phyloP scores from a whole-genome alignment of 164 flowering plant genomes.

The Tinospora cordifolia region DNA sequence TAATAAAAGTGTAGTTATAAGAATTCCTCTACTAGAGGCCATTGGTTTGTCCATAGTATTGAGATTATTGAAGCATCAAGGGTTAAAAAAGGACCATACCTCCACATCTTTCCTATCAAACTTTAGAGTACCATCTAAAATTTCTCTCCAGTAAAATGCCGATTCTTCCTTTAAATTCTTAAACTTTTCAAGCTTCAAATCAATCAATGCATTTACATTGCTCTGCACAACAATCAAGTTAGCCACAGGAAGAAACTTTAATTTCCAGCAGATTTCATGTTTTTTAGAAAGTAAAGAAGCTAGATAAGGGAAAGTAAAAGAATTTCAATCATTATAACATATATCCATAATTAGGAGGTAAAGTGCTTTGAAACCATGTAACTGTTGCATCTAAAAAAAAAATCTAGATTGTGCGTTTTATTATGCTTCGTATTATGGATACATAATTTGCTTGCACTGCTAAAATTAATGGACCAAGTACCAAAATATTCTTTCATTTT shows the following conservation, averaged over 20 bases:
- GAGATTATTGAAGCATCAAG: background rate
- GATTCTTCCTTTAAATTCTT: slow-evolving; percentile 87
- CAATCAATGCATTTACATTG: slow-evolving; percentile 79
- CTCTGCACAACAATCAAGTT: slow-evolving; percentile 36
- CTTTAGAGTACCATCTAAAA: slow-evolving; percentile 72
- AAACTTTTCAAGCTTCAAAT: slow-evolving; percentile 93
- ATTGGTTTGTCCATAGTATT: no score
- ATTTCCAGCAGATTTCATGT: no score
- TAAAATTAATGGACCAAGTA: no score
- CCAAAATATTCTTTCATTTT: background rate
- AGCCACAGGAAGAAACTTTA: background rate
- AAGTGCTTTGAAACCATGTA: background rate
- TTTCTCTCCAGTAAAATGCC: slow-evolving; percentile 70
- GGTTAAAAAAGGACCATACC: slow-evolving; percentile 37
- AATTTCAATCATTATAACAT: background rate
- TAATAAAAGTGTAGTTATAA: no score
- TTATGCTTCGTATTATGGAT: background rate
- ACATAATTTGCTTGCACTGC: background rate
- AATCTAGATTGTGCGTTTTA: background rate
- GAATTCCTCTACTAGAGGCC: no score
- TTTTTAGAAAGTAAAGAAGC: no score
- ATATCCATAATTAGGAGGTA: background rate
- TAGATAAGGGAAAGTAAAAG: background rate
- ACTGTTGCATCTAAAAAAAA: background rate
- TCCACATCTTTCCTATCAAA: slow-evolving; percentile 80